Base-by-base conservation (phyloP, 805 yeast genomes). In the Metschnikowia cerradonensis region DNA sequence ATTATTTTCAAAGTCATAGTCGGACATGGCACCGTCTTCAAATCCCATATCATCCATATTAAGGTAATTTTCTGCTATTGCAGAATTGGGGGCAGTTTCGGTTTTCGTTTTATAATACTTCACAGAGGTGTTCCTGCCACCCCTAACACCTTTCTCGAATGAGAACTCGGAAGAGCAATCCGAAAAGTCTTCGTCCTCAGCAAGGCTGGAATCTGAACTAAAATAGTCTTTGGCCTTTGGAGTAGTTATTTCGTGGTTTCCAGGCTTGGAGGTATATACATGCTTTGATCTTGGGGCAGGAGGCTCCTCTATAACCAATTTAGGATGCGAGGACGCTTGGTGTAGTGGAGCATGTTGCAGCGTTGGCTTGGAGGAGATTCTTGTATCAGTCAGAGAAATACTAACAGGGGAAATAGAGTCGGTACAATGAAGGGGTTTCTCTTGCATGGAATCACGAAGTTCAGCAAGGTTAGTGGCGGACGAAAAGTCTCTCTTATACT, bases 81-180 rank as follows among this genome's bases (percentile, higher is more conserved):
- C 40, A 11, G 31, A 42, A 17, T 36, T 20, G 11, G 31, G 50
- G 2, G 47, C 17, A 14, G 44, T n/a, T 13, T 31, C 50, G 22
- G 38, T 31, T n/a, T 47, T 48, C 2, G 70, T 66, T 48, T 77
- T 77, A 60, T 82, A 81, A 60, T 80, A 81, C 51, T 78, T 76
- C 20, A 77, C 73, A 0, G 85, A 80, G 1, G 78, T 67, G 48
- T 80, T 79, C 52, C 86, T 67, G 3, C 80, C 81, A n/a, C 77
- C 72, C 1, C 60, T 49, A 20, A 64, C 66, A 15, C 71, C 74
- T 40, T 70, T 68, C 44, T 78, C 81, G 55, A 82, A 82, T 1
- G 85, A 81, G 55, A 80, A 82, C 48, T 70, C 75, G 1, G 76
- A 71, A 1, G 75, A 70, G 4, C 51, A 15, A 20, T 60, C 60